A percentile compares a stretch with the other conserved stretches of the same genome.
phyloP scores from a whole-genome alignment of 495 filamentous ascomycete species.

The Lasiosphaeriaceae sp. region DNA sequence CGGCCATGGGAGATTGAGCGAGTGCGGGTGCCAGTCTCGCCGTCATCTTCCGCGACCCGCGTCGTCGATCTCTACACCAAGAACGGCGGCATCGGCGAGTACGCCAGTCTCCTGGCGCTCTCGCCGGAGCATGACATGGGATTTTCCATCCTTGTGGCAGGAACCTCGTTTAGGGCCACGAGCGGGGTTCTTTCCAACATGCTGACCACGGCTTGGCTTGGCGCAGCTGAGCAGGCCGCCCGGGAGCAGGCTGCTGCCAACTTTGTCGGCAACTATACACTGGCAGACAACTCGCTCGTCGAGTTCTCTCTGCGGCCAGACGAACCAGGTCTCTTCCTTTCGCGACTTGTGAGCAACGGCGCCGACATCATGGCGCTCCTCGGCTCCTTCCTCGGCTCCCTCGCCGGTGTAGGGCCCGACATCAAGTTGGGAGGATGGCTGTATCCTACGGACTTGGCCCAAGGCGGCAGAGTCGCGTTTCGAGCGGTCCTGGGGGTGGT shows the following conservation, averaged over 20 bases:
- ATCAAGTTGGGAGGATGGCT: too few species aligned
- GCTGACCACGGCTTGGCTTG: background rate
- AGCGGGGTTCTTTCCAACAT: background rate
- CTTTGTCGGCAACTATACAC: slow-evolving; percentile 12
- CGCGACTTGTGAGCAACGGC: slow-evolving; percentile 7
- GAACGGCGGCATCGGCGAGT: slow-evolving; percentile 40
- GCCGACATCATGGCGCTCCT: background rate
- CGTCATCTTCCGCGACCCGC: slow-evolving; percentile 6
- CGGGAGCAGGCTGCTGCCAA: background rate
- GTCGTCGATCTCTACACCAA: slow-evolving; percentile 37
- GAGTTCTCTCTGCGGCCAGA: background rate
- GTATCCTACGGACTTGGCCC: too few species aligned
- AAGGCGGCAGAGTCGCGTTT: too few species aligned
- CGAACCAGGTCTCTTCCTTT: slow-evolving; percentile 4
- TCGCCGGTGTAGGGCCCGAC: too few species aligned
- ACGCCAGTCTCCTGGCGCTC: slow-evolving; percentile 42
- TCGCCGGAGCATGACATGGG: slow-evolving; percentile 49
- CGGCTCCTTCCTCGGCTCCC: too few species aligned
- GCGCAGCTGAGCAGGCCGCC: slow-evolving; percentile 11
- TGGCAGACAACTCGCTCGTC: background rate
- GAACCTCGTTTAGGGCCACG: background rate
- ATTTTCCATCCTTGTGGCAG: slow-evolving; percentile 22
- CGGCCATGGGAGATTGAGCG: slow-evolving; percentile 54
- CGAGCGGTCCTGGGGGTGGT: too few species aligned
- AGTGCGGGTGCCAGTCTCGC: too few species aligned